Evolutionary conservation across 1,284 basidiomycete genomes (phyloP).

Genomic region (Boletellus deceptivus): DNA sequence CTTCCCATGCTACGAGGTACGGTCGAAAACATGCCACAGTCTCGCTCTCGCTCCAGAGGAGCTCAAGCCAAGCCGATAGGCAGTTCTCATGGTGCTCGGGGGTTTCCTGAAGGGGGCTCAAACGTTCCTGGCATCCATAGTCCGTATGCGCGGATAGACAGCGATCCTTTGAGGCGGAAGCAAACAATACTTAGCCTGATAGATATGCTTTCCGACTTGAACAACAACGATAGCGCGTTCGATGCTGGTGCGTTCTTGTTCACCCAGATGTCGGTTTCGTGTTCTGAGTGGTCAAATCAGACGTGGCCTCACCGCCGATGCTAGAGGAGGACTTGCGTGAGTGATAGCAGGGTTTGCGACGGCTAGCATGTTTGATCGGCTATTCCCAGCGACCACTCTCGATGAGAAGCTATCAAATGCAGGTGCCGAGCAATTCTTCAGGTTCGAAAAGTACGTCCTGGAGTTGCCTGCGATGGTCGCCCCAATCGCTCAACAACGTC

Average conservation of each 20-base stretch:
- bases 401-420: constrained; percentile 36
- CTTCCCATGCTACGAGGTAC: constrained; percentile 35
- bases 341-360: constrained; percentile 4
- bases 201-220: constrained; percentile 59
- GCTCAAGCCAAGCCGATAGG: constrained; percentile 28
- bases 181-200: constrained; percentile 65
- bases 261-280: background rate
- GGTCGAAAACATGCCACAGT: constrained; percentile 26
- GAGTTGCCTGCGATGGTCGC: background rate
- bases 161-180: constrained; percentile 42
- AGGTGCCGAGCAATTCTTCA: constrained; percentile 32
- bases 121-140: constrained; percentile 26
- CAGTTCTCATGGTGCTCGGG: constrained; percentile 23
- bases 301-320: constrained; percentile 39
- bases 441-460: constrained; percentile 34
- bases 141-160: constrained; percentile 32
- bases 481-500: constrained; percentile 1
- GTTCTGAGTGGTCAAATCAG: constrained; percentile 21
- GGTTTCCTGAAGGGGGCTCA: constrained; percentile 34
- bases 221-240: constrained; percentile 49
- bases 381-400: constrained; percentile 27
- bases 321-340: constrained; percentile 63
- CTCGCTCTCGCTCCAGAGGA: constrained; percentile 30
- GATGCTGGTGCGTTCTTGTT: constrained; percentile 39
- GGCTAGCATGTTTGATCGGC: constrained; percentile 6